Base-by-base conservation (phyloP, 2,329 filamentous ascomycete genomes). In the Didymellaceae sp. region DNA sequence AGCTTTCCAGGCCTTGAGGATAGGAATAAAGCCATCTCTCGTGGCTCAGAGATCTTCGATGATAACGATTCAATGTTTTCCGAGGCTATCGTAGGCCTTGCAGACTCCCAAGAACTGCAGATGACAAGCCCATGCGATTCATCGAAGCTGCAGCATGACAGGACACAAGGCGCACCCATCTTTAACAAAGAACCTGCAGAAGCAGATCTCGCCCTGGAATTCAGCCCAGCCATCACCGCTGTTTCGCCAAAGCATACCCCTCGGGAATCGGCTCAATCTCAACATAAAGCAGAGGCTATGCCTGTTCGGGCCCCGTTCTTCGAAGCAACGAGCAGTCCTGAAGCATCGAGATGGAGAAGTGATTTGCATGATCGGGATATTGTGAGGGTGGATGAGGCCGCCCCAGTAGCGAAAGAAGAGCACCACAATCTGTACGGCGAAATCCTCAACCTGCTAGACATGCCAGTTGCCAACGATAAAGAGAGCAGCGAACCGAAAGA, bases 51-150 rank as follows among this genome's bases (percentile, higher is more conserved):
- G 11, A 47, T 47, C 0, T 71, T 65, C 37, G 63, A 45, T 6
- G 69, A 73, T 17, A 59, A 67, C 13, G 66, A 70, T 26, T 72
- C 70, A 0, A 34, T 64, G 4, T 51, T 73, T 4, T 59, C 52
- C 13, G 68, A 70, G n/a, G 67, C 58, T 16, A 59, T 73, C 55
- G 41, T 71, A 8, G 70, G 68, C 6, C 48, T 71, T 11, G 62
- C 52, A 5, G 70, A 72, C 52, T 70, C 67, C 5, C 58, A 69
- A n/a, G 48, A 57, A 6, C 42, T 33, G n/a, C 56, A 43, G 31
- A 37, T 20, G 7, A 7, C 20, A 6, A 26, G 26, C 21, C 5
- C 13, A 3, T 39, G 5, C 33, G 49, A 10, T 21, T 25, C 4
- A 13, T 52, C 18, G 20, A 47, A 0, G 8, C 14, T 37, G 16